phyloP scores from a whole-genome alignment of 345 rosid species.

The Hibiscus syriacus region DNA sequence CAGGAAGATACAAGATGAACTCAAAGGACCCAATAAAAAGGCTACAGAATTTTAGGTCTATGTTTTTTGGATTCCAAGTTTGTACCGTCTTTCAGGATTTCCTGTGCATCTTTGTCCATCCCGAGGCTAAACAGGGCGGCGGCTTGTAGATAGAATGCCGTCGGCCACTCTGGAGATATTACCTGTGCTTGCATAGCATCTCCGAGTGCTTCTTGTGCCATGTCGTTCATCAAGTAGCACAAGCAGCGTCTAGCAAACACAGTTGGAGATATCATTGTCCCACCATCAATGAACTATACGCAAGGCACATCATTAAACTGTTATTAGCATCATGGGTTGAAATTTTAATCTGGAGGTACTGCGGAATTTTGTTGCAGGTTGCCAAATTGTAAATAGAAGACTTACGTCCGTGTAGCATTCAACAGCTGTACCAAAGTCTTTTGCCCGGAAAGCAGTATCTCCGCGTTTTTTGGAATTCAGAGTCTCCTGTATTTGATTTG shows the following conservation, averaged over 20 bases:
- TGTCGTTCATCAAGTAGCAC: constrained; percentile 58
- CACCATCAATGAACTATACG: constrained; percentile 65
- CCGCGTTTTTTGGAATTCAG: constrained; percentile 57
- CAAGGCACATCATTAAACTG: neutral
- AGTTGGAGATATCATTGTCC: constrained; percentile 76
- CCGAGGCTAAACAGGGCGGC: constrained; percentile 79
- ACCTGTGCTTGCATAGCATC: constrained; percentile 86
- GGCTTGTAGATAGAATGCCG: constrained; percentile 76
- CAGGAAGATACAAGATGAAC: constrained; percentile 15
- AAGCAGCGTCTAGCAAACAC: constrained; percentile 74
- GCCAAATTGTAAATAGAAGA: neutral
- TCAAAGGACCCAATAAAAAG: neutral
- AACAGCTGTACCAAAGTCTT: constrained; percentile 43
- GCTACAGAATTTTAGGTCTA: constrained; percentile 46
- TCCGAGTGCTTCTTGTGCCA: constrained; percentile 78
- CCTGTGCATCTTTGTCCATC: constrained; percentile 70
- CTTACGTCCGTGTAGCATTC: constrained; percentile 55
- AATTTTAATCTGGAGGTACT: neutral
- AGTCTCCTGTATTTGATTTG: constrained; percentile 63
- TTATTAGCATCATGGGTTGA: neutral
- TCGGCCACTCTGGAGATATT: constrained; percentile 73
- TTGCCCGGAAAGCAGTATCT: constrained; percentile 55
- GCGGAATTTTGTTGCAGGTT: neutral
- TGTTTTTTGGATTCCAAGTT: constrained; percentile 60
- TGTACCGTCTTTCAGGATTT: constrained; percentile 75